Conservation (phyloP, 164 flowering plant genomes). For the Annona cherimola region DNA sequence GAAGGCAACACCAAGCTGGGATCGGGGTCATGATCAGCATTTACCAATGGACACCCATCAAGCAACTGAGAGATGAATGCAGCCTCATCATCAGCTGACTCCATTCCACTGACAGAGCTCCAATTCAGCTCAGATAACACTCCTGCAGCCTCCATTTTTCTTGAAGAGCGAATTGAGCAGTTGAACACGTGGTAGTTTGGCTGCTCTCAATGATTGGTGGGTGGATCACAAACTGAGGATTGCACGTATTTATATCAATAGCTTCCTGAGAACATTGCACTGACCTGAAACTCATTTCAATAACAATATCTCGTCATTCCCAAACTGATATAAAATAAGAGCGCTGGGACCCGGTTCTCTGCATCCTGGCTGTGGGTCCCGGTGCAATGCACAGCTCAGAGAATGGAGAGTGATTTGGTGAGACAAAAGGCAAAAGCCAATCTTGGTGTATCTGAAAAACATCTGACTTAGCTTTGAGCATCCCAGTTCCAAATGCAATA, state of each 20-base stretch:
- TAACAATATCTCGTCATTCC: conserved; percentile 8
- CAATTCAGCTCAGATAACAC: conserved; percentile 44
- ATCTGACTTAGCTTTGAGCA: background rate
- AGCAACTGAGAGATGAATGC: conserved; percentile 70
- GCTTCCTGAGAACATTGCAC: conserved; percentile 17
- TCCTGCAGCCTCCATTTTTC: conserved; percentile 42
- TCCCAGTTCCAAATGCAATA: background rate
- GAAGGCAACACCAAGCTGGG: conserved; percentile 18
- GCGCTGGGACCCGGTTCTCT: background rate
- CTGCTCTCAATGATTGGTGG: background rate
- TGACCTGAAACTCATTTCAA: conserved; percentile 27
- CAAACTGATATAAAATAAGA: conserved; percentile 11
- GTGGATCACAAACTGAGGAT: background rate
- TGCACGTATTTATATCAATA: conserved; percentile 25
- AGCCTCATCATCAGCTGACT: conserved; percentile 55
- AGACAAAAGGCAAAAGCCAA: background rate
- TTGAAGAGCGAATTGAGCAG: conserved; percentile 5
- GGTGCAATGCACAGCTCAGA: conserved; percentile 31
- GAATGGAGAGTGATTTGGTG: conserved; percentile 19
- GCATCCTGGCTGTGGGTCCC: conserved; percentile 21
- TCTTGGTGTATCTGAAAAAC: no score
- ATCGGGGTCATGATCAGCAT: conserved; percentile 13
- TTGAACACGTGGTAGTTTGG: background rate
- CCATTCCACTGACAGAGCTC: conserved; percentile 34
- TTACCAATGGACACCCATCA: conserved; percentile 20